phyloP scores from a whole-genome alignment of 768 basidiomycete species.

The Kwoniella bestiolae region DNA sequence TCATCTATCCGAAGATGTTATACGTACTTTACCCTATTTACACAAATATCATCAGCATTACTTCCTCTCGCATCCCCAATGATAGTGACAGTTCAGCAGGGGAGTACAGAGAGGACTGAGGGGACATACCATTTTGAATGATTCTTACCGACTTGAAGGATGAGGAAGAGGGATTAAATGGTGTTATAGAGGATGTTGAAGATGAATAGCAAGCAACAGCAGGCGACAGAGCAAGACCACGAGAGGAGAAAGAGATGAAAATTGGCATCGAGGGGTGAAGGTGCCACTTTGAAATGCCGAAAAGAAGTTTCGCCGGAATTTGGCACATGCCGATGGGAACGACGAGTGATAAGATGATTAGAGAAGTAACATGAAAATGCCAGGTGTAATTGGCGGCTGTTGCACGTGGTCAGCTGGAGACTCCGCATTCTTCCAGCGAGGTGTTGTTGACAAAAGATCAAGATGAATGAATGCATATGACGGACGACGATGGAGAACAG shows the following conservation, averaged over 20 bases:
- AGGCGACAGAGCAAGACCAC: not conserved
- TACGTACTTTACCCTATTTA: conserved; percentile 38
- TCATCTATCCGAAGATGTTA: conserved; percentile 4
- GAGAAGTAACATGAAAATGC: too few relatives aligned
- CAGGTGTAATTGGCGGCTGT: too few relatives aligned
- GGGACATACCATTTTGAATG: conserved; percentile 47
- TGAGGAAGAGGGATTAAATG: conserved; percentile 15
- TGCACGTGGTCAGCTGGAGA: too few relatives aligned
- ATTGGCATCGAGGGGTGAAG: not conserved
- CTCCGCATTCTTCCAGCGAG: too few relatives aligned
- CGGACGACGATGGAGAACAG: too few relatives aligned
- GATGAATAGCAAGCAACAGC: conserved; percentile 7
- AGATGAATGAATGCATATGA: too few relatives aligned
- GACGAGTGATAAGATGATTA: too few relatives aligned
- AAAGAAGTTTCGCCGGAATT: conserved; percentile 29
- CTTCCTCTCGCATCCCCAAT: not conserved
- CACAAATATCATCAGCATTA: conserved; percentile 11
- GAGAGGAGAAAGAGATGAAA: not conserved
- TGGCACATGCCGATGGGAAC: not conserved
- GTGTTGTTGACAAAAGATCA: too few relatives aligned
- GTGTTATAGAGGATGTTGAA: not conserved
- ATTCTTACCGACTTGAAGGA: conserved; percentile 35
- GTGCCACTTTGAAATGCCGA: conserved; percentile 29
- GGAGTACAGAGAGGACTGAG: not conserved
- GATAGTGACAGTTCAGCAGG: too few relatives aligned